Evolutionary conservation across 345 rosid genomes (phyloP), one percentile per base, ranked within the genome.

Genomic region (Psidium guajava): DNA sequence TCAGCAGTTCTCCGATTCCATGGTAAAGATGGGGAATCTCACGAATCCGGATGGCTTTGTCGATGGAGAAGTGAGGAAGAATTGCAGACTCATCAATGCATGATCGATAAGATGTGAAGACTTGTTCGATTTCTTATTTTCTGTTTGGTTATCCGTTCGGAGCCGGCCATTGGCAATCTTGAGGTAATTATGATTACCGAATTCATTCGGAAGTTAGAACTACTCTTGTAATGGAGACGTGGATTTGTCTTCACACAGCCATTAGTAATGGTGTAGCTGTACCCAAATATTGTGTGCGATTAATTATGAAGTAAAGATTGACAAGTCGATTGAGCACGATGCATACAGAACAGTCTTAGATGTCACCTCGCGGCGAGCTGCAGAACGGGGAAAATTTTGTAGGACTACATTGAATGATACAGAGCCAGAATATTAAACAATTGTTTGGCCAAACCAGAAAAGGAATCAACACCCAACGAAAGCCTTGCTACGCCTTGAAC

Each of bases 21-120:
- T 97, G 97, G 98, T 97, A 83, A 95, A 91, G 89, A 83, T 95
- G 95, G 99, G 98, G 28, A 95, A 97, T 53, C 94, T 95, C 86
- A 92, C 90, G 21, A 95, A 95, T 54, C 69, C 87, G 0, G 94
- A 93, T 53, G 92, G 93, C 89, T 90, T 93, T 28, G 90, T 81
- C 54, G 85, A 85, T 81, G 99, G 99, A 12, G 97, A 97, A 91
- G 94, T 97, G 8, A 88, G 99, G 90, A 90, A 55, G 87, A 89
- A 89, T 32, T 95, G 99, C 93, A 91, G 98, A 87, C 93, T 95
- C 87, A 92, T 95, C 18, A 95, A 95, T 92, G 92, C 98, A 77
- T 95, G 87, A 94, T 74, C 8, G n/a, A 9, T 32, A 36, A 8
- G 77, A 69, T 18, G 8, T 36, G 52, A 42, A 18, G 24, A 58